Evolutionary conservation across 2,329 filamentous ascomycete genomes (phyloP), one percentile per base, ranked within the genome.

Genomic region (Colletotrichum incanum): DNA sequence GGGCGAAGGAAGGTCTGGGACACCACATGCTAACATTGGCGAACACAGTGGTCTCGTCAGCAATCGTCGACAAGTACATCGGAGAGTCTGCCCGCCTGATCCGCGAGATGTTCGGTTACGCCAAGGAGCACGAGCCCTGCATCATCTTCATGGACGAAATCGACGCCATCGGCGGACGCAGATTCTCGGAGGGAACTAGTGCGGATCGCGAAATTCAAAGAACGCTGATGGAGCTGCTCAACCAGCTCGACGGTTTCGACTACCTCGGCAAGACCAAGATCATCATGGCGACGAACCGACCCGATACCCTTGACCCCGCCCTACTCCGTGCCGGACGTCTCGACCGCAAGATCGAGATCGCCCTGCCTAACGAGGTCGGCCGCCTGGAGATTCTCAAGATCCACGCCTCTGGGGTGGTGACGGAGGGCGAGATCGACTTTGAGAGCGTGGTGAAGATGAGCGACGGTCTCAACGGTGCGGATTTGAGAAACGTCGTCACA

Each of bases 121-220:
- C 97, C 79, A 98, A 98, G 85, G 97, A 99, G 83, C 96, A 99
- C 83, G 96, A 99, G 84, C 96, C 96, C 49, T 99, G 96, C 83
- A 99, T 99, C 83, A 99, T 99, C 85, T 99, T 99, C 90, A 99
- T 99, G 96, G 97, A 99, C 88, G 96, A 99, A 85, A 99, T 99
- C 80, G 96, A 99, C 80, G 96, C 96, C 80, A 99, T 99, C 79
- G 96, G 96, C 82, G 97, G 97, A 74, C 91, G 97, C 78, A 91
- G 96, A 78, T 99, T 99, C 84, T 98, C 94, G 0, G 96, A 99
- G 83, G 96, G 97, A 77, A 99, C 96, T 63, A 98, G 95, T 72
- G 96, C 96, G 62, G 96, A 99, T 86, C 93, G 97, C 79, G 96
- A 99, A 84, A 99, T 99, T 77, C 96, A 99, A 85, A 93, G 96